These are phyloP conservation scores for Lepidium aucheri DNA, from an alignment of 345 rosid genomes.

Conservation along the genomic window DNA sequence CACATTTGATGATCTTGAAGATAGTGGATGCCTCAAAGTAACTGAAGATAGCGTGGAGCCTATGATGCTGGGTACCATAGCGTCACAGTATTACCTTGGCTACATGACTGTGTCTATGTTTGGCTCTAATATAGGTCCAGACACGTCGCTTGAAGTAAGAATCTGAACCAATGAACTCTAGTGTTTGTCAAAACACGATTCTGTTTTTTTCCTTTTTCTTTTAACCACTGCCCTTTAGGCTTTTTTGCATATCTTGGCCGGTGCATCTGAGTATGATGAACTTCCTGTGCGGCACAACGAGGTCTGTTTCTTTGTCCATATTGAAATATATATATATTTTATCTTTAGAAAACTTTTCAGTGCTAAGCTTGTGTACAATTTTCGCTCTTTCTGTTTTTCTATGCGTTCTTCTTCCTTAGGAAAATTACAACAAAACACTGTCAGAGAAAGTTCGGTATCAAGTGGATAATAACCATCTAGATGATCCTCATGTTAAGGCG, in stretches of 20 bases:
- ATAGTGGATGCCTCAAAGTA: conserved; percentile 87
- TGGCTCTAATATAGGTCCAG: conserved; percentile 90
- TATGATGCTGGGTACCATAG: conserved; percentile 83
- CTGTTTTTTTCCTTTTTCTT: neutral
- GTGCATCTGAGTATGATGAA: conserved; percentile 89
- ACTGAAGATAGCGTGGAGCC: conserved; percentile 70
- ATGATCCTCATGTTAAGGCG: conserved; percentile 94
- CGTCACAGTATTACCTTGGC: conserved; percentile 94
- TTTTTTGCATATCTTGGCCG: conserved; percentile 76
- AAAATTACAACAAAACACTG: conserved; percentile 68
- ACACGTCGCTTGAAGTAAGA: conserved; percentile 88
- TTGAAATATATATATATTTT: no score
- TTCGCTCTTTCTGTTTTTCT: neutral
- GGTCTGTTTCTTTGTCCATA: conserved; percentile 38
- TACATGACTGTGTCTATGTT: conserved; percentile 94
- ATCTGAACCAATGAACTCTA: conserved; percentile 2
- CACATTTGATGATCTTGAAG: conserved; percentile 97
- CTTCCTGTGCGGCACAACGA: conserved; percentile 98
- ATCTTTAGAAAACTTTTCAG: neutral
- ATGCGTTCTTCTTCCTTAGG: conserved; percentile 37
- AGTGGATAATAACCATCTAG: conserved; percentile 72
- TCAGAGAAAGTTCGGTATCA: conserved; percentile 58
- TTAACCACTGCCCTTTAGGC: conserved; percentile 34
- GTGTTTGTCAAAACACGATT: neutral
- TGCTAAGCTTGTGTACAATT: neutral